Evolutionary conservation across 345 rosid species (phyloP), one percentile per base, ranked within the genome.

Genomic region (Melaleuca quinquenervia): DNA sequence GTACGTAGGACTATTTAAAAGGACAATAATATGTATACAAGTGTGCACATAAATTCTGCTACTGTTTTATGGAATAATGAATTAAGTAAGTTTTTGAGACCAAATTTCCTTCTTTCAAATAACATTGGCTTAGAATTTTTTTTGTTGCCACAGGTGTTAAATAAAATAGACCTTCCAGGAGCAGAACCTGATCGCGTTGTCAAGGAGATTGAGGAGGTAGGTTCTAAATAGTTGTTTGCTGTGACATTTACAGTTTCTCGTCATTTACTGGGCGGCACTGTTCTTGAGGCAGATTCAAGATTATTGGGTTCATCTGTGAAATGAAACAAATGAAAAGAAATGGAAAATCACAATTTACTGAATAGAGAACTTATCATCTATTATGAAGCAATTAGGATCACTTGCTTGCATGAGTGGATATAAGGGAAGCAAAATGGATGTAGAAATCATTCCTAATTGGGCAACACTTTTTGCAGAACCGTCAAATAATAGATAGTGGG

Each of bases 81-180:
- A 70, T 36, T 18, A 44, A 32, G n/a, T 82, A 51, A 82, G 22
- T 26, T 51, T n/a, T 82, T 7, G 44, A 52, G 45, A 82, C 84
- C 45, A 29, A 29, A 52, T 82, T 82, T 82, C 24, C 80, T 32
- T 36, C 14, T 62, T 62, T 29, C 86, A 14, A 18, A 64, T 6
- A 60, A 44, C 64, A 56, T 36, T 70, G 48, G 26, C 80, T 70
- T 70, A 32, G 58, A 8, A 50, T 5, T 4, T 22, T 82, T 84
- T 52, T 82, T 32, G 41, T 82, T 49, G 74, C 83, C 87, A 55
- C 91, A 96, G 99, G 99, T 97, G 82, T 88, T 97, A 89, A 96
- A 97, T 94, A 97, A 97, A 91, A 96, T 97, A 92, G 99, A 97
- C 89, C 99, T 97, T 88, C 99, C 98, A 58, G 98, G 99, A 49